These are phyloP conservation scores for Ogataea parapolymorpha DNA, from an alignment of 805 yeast genomes.

Conservation along the genomic window DNA sequence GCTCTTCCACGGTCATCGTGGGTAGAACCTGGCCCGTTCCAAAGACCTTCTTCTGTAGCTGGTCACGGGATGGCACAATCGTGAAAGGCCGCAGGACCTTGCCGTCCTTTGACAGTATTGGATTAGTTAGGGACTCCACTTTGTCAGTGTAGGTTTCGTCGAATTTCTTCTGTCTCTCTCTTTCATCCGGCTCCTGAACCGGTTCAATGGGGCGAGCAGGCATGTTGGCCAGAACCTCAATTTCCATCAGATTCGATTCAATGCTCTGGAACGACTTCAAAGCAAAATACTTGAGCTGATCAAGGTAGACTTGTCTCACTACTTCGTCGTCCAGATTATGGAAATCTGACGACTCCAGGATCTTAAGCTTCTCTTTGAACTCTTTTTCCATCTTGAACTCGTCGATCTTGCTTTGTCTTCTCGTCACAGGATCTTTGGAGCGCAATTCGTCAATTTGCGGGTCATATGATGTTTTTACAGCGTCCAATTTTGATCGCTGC, in stretches of 20 bases:
- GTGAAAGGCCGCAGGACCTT: slow-evolving; percentile 84
- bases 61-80: slow-evolving; percentile 55
- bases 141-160: slow-evolving; percentile 60
- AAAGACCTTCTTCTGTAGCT: slow-evolving; percentile 60
- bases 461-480: slow-evolving; percentile 36
- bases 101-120: slow-evolving; percentile 66
- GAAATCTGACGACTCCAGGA: slow-evolving; percentile 36
- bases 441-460: slow-evolving; percentile 42
- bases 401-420: slow-evolving; percentile 71
- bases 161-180: slow-evolving; percentile 17
- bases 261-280: slow-evolving; percentile 53
- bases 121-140: slow-evolving; percentile 49
- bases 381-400: slow-evolving; percentile 59
- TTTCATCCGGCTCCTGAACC: slow-evolving; percentile 8
- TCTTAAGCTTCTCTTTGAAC: slow-evolving; percentile 41
- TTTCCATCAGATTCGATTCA: slow-evolving; percentile 62
- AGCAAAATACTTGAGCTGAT: slow-evolving; percentile 51
- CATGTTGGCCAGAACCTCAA: slow-evolving; percentile 53
- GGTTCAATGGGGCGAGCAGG: slow-evolving; percentile 28
- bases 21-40: slow-evolving; percentile 94
- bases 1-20: slow-evolving; percentile 92
- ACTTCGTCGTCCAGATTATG: slow-evolving; percentile 59
- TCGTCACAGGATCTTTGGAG: slow-evolving; percentile 37
- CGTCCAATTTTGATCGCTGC: slow-evolving; percentile 39
- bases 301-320: slow-evolving; percentile 51